Conservation (phyloP, 139 green algal genomes). For the Chlorella sp. region DNA sequence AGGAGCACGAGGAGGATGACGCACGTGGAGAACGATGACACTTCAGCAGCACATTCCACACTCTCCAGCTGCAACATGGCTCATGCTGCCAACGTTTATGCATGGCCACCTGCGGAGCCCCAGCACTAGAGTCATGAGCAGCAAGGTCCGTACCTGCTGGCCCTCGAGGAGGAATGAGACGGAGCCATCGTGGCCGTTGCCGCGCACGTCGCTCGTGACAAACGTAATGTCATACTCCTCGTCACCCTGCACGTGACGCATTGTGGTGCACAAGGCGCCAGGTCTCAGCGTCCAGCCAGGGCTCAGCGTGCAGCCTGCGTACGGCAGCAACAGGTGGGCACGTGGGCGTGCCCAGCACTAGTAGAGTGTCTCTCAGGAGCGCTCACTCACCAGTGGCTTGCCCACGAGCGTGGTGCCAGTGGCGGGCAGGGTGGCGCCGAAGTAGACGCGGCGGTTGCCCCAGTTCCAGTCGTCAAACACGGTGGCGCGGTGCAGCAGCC, state of each 20-base stretch:
- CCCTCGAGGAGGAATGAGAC: not conserved
- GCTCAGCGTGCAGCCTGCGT: not conserved
- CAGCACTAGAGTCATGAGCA: no score
- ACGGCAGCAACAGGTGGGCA: not conserved
- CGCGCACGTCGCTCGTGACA: not conserved
- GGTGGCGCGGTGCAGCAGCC: slow-evolving; percentile 1
- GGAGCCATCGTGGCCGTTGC: slow-evolving; percentile 1
- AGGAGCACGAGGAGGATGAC: no score
- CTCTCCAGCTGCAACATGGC: no score
- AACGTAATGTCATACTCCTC: not conserved
- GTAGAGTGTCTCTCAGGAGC: no score
- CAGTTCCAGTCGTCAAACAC: not conserved
- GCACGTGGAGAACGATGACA: no score
- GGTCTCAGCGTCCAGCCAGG: no score
- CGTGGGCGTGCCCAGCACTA: no score
- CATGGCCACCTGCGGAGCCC: no score
- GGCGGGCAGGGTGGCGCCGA: not conserved
- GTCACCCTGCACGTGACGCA: not conserved
- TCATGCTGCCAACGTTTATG: no score
- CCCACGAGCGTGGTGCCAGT: not conserved
- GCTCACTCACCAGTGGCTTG: slow-evolving; percentile 1
- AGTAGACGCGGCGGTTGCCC: not conserved
- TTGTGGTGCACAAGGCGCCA: no score
- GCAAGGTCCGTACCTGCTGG: not conserved
- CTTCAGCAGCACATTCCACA: no score